Percentiles rank a stretch among this genome's conserved stretches.
Conservation (phyloP, 2,329 filamentous ascomycete genomes). For the Hymenoscyphus linearis region DNA sequence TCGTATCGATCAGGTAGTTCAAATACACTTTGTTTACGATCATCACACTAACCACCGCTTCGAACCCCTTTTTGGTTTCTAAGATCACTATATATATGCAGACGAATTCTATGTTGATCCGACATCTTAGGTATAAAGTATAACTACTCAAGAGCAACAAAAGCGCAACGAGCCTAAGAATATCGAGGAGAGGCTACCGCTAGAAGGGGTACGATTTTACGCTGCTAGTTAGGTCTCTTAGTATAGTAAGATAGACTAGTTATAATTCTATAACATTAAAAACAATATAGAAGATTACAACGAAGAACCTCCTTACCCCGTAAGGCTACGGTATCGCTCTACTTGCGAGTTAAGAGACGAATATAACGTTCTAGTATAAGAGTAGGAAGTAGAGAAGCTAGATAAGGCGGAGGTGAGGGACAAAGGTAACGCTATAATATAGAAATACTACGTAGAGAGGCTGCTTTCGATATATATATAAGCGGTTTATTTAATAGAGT, state of each 20-base stretch:
- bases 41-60: background rate
- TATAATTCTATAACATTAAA: background rate
- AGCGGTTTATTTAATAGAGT: background rate
- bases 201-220: background rate
- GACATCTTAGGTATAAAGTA: background rate
- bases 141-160: background rate
- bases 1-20: no score
- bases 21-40: no score
- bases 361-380: background rate
- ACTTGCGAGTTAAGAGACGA: background rate
- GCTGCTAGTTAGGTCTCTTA: background rate
- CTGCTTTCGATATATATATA: background rate
- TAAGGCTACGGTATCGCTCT: background rate
- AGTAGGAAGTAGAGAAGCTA: background rate
- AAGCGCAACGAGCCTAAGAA: background rate
- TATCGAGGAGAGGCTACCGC: background rate
- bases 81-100: background rate
- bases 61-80: background rate
- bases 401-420: background rate
- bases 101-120: background rate
- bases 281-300: background rate
- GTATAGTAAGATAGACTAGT: background rate
- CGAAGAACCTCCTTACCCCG: background rate
- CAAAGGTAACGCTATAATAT: background rate
- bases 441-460: background rate